Evolutionary conservation across 108 stramenopile species (phyloP).

Genomic region (Conticribra weissflogii): DNA sequence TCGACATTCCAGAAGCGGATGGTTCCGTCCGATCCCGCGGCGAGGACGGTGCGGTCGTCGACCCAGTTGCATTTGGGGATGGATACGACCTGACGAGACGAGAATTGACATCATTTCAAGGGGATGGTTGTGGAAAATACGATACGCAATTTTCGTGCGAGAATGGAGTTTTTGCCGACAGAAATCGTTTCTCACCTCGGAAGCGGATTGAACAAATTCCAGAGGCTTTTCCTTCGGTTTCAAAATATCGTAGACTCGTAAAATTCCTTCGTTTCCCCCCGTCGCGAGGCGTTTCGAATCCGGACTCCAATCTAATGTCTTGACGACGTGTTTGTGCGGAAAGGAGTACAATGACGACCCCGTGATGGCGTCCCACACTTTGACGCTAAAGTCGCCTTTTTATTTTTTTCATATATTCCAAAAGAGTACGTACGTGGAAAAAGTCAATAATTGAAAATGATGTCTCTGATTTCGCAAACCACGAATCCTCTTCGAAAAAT

Average conservation of each 20-base stretch:
- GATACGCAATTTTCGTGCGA: too few relatives aligned
- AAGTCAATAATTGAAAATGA: too few relatives aligned
- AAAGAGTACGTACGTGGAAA: too few relatives aligned
- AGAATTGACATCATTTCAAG: background rate
- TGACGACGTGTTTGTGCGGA: slow-evolving; percentile 96
- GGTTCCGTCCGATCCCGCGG: slow-evolving; percentile 70
- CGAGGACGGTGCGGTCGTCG: slow-evolving; percentile 52
- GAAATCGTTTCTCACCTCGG: slow-evolving; percentile 38
- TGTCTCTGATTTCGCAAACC: too few relatives aligned
- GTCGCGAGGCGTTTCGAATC: slow-evolving; percentile 84
- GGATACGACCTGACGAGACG: slow-evolving; percentile 30
- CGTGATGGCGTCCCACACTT: slow-evolving; percentile 92
- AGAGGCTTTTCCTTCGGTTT: slow-evolving; percentile 25
- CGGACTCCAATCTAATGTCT: slow-evolving; percentile 90
- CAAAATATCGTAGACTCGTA: slow-evolving; percentile 85
- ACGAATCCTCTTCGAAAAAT: too few relatives aligned
- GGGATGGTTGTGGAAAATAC: too few relatives aligned
- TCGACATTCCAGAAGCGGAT: slow-evolving; percentile 71
- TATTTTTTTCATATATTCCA: too few relatives aligned
- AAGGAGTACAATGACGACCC: slow-evolving; percentile 73
- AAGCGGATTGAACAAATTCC: slow-evolving; percentile 36
- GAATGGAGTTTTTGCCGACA: too few relatives aligned
- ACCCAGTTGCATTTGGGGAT: slow-evolving; percentile 78
- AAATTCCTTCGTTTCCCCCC: slow-evolving; percentile 93
- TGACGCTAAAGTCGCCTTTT: slow-evolving; percentile 82